Conservation (phyloP, 495 filamentous ascomycete genomes). For the Daldinia grandis region DNA sequence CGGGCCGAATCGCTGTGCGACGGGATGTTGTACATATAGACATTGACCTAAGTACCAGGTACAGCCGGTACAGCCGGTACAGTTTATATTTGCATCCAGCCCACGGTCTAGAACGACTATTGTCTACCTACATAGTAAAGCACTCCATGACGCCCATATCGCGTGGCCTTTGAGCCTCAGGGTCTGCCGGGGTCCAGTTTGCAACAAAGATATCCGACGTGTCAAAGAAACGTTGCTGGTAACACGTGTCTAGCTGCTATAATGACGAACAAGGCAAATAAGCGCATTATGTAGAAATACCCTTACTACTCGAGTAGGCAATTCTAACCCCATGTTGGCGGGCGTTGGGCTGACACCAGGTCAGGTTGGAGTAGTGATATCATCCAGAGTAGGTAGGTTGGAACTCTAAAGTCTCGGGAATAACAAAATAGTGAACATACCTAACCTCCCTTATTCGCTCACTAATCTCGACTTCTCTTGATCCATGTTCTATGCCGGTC, state of each 20-base stretch:
- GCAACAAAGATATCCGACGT: background rate
- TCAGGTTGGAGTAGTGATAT: background rate
- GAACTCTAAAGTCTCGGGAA: background rate
- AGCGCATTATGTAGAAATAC: background rate
- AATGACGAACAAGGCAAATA: background rate
- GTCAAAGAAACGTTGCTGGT: background rate
- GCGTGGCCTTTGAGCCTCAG: background rate
- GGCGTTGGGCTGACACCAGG: background rate
- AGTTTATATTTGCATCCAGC: background rate
- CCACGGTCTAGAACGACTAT: background rate
- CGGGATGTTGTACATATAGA: conserved; percentile 29
- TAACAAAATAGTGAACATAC: too few relatives aligned
- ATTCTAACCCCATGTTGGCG: background rate
- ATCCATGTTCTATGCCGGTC: background rate
- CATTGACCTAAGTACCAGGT: background rate
- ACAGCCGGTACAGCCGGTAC: background rate
- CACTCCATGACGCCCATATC: background rate
- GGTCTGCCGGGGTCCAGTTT: background rate
- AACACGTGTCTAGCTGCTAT: background rate
- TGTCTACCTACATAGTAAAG: background rate
- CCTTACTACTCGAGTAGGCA: background rate
- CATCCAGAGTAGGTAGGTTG: background rate
- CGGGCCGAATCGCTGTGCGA: conserved; percentile 36
- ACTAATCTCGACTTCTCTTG: background rate
- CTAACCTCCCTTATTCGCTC: background rate